A percentile compares a stretch with the other conserved stretches of the same genome.
These are phyloP conservation scores for Meyerozyma sp. DNA, from an alignment of 1,139 yeast genomes.

Conservation along the genomic window DNA sequence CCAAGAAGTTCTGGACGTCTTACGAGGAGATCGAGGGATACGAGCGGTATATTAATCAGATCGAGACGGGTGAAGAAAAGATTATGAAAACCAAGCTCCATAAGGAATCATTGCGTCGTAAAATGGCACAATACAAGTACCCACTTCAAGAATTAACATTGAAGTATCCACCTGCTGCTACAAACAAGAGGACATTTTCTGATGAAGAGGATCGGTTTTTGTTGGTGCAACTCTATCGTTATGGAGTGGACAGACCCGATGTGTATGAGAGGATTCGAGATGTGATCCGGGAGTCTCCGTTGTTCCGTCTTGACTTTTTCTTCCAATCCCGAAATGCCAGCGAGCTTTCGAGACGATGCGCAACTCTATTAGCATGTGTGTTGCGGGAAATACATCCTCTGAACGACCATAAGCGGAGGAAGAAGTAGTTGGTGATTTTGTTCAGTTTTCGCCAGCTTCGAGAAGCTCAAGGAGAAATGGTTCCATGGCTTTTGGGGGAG, in stretches of 20 bases:
- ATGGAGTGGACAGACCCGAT: slow-evolving; percentile 63
- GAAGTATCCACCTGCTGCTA: slow-evolving; percentile 55
- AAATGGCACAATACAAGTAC: slow-evolving; percentile 52
- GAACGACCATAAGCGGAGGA: slow-evolving; percentile 7
- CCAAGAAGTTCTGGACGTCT: slow-evolving; percentile 61
- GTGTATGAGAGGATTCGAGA: slow-evolving; percentile 60
- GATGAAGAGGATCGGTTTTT: slow-evolving; percentile 74
- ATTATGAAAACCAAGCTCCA: slow-evolving; percentile 53
- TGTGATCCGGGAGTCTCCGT: slow-evolving; percentile 53
- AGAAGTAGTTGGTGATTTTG: slow-evolving; percentile 6
- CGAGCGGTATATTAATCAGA: slow-evolving; percentile 60
- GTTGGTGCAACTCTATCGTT: slow-evolving; percentile 57
- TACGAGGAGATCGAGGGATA: slow-evolving; percentile 66
- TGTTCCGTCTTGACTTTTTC: slow-evolving; percentile 68
- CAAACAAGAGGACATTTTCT: slow-evolving; percentile 54
- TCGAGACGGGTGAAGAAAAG: slow-evolving; percentile 75
- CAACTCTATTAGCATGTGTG: slow-evolving; percentile 59
- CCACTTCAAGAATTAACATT: slow-evolving; percentile 63
- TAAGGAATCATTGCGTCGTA: slow-evolving; percentile 62
- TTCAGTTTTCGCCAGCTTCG: neutral
- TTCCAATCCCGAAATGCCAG: slow-evolving; percentile 61
- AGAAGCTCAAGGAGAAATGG: neutral
- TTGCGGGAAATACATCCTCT: slow-evolving; percentile 48
- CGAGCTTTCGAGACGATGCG: slow-evolving; percentile 65
- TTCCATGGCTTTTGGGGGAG: neutral